These are phyloP conservation scores for Colletotrichum liriopes DNA, from an alignment of 2,329 filamentous ascomycete genomes.

Conservation along the genomic window DNA sequence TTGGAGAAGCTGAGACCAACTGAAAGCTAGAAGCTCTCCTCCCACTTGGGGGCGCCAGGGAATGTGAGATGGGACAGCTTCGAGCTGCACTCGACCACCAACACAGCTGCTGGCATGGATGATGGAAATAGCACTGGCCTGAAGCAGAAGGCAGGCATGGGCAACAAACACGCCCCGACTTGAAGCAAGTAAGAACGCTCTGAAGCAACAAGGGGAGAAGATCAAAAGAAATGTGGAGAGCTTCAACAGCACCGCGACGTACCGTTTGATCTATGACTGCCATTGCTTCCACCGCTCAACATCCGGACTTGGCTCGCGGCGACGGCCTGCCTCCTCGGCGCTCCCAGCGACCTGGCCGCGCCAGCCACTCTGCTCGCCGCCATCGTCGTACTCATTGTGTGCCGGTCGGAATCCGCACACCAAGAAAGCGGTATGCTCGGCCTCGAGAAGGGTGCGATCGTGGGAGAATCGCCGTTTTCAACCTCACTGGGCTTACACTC, in stretches of 20 bases:
- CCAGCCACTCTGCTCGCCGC: conserved; percentile 21
- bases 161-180: background rate
- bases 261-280: conserved; percentile 36
- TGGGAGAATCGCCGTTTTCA: conserved; percentile 4
- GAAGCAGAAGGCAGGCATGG: background rate
- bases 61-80: background rate
- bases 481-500: background rate
- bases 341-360: conserved; percentile 30
- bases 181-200: conserved; percentile 5
- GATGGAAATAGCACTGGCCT: background rate
- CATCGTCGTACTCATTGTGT: conserved; percentile 48
- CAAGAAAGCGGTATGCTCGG: background rate
- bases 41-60: conserved; percentile 7
- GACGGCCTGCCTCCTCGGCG: conserved; percentile 19
- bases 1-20: conserved; percentile 4
- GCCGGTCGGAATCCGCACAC: conserved; percentile 30
- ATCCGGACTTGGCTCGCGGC: conserved; percentile 27
- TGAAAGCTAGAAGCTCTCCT: conserved; percentile 21
- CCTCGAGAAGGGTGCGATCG: background rate
- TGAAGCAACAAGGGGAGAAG: conserved; percentile 10
- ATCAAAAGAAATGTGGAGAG: conserved; percentile 23
- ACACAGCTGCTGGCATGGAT: background rate
- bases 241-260: conserved; percentile 27
- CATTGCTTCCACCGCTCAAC: conserved; percentile 21
- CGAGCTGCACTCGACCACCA: conserved; percentile 17